Evolutionary conservation across 2,329 filamentous ascomycete species (phyloP), one percentile per base, ranked within the genome.

Genomic region (Penicillium verrucosum): DNA sequence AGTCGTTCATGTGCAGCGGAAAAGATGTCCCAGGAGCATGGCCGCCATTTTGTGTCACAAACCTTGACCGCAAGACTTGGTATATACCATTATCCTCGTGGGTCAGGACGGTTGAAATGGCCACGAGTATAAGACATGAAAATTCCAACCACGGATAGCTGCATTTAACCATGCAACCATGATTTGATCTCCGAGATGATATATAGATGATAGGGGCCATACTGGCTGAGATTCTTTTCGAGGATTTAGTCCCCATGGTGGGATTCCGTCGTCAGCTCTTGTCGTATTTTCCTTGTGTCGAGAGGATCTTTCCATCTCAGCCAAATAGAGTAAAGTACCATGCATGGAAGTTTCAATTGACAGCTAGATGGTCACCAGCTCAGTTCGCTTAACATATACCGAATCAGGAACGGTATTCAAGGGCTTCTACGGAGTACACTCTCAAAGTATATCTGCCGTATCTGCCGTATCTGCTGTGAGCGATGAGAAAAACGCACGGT

Each of bases 11-110:
- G 56, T 55, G 57, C 54, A 30, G 44, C 59, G 64, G 63, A 66
- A 65, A 66, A 69, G 65, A 68, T 66, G 45, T 56, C 59, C 55
- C 53, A 61, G 61, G 52, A 62, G 65, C 68, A 72, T 72, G 70
- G 69, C 68, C 66, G 66, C 70, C 68, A 71, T 68, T 62, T 60
- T 57, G 63, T 63, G 54, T 59, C 54, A 63, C 37, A 18, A 25
- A 25, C 34, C 9, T 54, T 34, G 36, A 34, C 29, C 29, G 36
- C 40, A 27, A 7, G 36, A 32, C 21, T 11, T n/a, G 4, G 27
- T 54, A 51, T 54, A 51, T 36, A 38, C 32, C 25, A 44, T 36
- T 37, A 21, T 52, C n/a, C 14, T 23, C 10, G 7, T 29, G 18
- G 10, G 6, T 37, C 12, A 38, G 32, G 12, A n/a, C n/a, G n/a